Base-by-base conservation (phyloP, 2,329 filamentous ascomycete species). In the Colletotrichum theobromicola region DNA sequence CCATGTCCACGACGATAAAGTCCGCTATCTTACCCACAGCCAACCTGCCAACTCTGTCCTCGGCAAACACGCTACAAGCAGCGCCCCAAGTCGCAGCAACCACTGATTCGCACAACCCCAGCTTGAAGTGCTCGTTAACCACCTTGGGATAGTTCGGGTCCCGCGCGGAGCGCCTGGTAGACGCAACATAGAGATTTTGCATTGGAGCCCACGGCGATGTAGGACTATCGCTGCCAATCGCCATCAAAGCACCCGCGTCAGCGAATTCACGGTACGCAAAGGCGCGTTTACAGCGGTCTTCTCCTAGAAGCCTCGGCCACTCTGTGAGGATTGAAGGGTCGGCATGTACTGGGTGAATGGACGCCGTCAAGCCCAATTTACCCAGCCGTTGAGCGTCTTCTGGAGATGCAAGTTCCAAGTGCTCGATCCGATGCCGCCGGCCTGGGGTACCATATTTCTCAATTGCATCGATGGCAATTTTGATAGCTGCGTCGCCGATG, bases 201-300 rank as follows among this genome's bases (percentile, higher is more conserved):
- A 92, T 82, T 9, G 90, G 86, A 2, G 84, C 79, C 77, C 90
- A 87, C 3, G 89, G 89, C 2, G 91, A 90, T 0, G 91, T 92
- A 0, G 91, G 91, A 0, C 89, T 86, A 76, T 93, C 91, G 4
- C 87, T 89, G 0, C 91, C 91, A 13, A 93, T 85, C 0, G 91
- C 90, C 0, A 93, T 80, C 2, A 83, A 79, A 0, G 90, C 89
- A 2, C 90, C 90, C 1, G 84, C 84, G 57, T 90, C 88, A 3
- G 86, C 85, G 42, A 93, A 92, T 61, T 93, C 91, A 55, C 87
- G 86, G 80, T 93, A 93, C 0, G 92, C 90, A 78, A 93, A 93
- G 1, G 90, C 91, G 16, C 91, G 85, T 65, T 84, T 85, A 82
- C 91, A 90, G 2, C 91, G 85, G 18, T 87, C 82, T 13, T 82